Conservation (phyloP, 352 stramenopile genomes). For the Pythium oligandrum region DNA sequence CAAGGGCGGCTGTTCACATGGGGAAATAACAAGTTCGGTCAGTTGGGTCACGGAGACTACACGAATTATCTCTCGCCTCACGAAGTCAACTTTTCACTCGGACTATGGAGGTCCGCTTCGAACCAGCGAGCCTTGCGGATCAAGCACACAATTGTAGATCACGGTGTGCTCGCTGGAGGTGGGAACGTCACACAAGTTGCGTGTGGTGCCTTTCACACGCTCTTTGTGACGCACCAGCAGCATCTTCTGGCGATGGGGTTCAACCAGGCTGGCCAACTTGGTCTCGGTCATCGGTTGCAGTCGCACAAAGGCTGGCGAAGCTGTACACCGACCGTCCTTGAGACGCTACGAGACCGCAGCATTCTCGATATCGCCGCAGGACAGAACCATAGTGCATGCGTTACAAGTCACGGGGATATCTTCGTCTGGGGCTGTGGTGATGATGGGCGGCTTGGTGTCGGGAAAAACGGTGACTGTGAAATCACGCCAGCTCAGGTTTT, state of each 20-base stretch:
- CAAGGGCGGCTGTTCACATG: constrained; percentile 66
- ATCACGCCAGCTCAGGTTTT: constrained; percentile 28
- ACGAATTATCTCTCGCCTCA: constrained; percentile 30
- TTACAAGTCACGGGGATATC: constrained; percentile 66
- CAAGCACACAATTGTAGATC: constrained; percentile 50
- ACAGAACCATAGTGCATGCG: constrained; percentile 69
- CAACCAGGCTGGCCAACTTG: constrained; percentile 74
- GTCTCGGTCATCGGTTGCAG: constrained; percentile 57
- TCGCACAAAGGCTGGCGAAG: constrained; percentile 64
- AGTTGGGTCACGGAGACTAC: constrained; percentile 61
- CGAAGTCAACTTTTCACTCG: constrained; percentile 49
- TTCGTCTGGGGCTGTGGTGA: constrained; percentile 74
- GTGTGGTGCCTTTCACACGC: constrained; percentile 63
- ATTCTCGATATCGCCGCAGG: constrained; percentile 67
- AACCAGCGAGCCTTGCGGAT: constrained; percentile 46
- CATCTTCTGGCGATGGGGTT: constrained; percentile 74
- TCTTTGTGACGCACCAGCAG: constrained; percentile 75
- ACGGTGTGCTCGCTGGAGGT: constrained; percentile 9
- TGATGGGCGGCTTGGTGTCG: constrained; percentile 57
- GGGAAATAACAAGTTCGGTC: constrained; percentile 70
- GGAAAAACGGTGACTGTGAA: constrained; percentile 26
- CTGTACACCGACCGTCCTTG: constrained; percentile 46
- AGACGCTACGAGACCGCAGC: constrained; percentile 42
- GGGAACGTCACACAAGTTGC: constrained; percentile 65
- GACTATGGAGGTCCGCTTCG: constrained; percentile 26